Evolutionary conservation across 176 grass and related monocot genomes (phyloP), one percentile per base, ranked within the genome.

Genomic region (Cenchrus americanus): DNA sequence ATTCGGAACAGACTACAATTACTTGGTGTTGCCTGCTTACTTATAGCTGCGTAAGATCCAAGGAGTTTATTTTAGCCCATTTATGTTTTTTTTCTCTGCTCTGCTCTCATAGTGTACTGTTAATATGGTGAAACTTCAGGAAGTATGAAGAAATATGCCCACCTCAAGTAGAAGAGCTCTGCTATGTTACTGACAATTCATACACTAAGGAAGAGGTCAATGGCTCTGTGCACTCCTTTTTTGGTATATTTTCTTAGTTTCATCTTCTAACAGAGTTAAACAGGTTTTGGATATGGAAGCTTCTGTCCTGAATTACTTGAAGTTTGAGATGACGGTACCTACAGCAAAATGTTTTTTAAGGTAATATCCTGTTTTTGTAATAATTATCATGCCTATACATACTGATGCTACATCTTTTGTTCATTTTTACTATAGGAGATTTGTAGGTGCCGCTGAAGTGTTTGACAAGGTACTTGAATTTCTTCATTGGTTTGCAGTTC

Each of bases 91-190:
- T 41, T 53, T 53, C 18, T 44, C 27, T 64, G 19, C 26, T 27
- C 9, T 84, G 8, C 80, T 63, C 43, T 83, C 59, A 78, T 64
- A 86, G 78, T 30, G 44, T 74, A 19, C 62, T 71, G 27, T 60
- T 53, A 60, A 79, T 18, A 79, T 51, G 17, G 50, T 82, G 72
- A 88, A 62, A 81, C 47, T 88, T 61, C 86, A 98, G 95, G 57
- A 98, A 98, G 77, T 90, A 93, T 62, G 95, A 98, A 89, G 95
- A 98, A 87, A 94, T 94, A 90, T 98, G 90, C 75, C 84, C 95
- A 54, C 89, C 89, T 34, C 95, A 94, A 80, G 86, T 94, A 67
- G 90, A 98, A 86, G 92, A 95, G 49, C 94, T 98, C 77, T 98
- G 95, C 87, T 94, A 95, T 51, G 89, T 98, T 90, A 93, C 95